Base-by-base conservation (phyloP, 257 asterid genomes). In the Paraleonurus japonicus region DNA sequence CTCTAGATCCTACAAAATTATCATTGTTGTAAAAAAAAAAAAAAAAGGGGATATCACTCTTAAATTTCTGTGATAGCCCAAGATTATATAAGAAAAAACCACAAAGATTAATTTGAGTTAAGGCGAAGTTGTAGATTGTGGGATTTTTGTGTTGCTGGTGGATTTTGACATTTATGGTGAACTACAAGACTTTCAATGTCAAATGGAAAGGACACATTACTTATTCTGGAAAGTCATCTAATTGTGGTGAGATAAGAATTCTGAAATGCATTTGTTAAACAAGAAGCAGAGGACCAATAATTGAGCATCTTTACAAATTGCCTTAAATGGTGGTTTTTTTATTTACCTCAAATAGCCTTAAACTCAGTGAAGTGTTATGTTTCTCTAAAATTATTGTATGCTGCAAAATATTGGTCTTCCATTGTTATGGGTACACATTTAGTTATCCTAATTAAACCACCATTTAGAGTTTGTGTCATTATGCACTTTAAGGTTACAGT, bases 151-250 rank as follows among this genome's bases (percentile, higher is more conserved):
- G 43, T 45, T 22, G 17, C 64, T 68, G 65, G 70, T 76, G 76
- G 71, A 26, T 67, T 76, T 80, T 72, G 55, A 58, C 68, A 33
- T 39, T 28, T 33, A 20, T 30, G 47, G 58, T 20, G 13, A 53
- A n/a, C 65, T 48, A 5, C 32, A 53, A 37, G 66, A 55, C 69
- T 53, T 51, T 12, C 27, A 53, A 32, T 62, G 62, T 61, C 69
- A 37, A 72, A 61, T 73, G 68, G 24, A 10, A n/a, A 50, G 16
- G 4, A 37, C 28, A 27, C 20, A 4, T 2, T 30, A 41, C 19
- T 70, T 19, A 16, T 8, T 48, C 64, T 15, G 69, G 48, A 53
- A 67, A 45, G 48, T 17, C 63, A 23, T 67, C 48, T 77, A 55
- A 16, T 15, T 63, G 15, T 17, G 45, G n/a, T 57, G 67, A 39